Evolutionary conservation across 306 rosid genomes (phyloP).

Genomic region (Trifolium subterraneum): DNA sequence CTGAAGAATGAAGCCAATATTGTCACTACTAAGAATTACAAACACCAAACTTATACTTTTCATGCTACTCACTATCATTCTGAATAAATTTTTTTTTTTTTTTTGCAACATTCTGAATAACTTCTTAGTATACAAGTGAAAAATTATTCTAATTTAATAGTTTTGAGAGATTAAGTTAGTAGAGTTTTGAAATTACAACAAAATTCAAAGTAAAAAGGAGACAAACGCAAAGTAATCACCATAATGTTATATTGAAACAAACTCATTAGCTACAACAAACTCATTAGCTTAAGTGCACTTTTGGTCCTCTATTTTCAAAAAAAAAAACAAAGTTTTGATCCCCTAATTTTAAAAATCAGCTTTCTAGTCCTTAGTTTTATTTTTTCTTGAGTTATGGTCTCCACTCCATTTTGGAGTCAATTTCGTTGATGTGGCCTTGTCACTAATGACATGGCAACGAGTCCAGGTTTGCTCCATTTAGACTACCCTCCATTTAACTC

Average conservation of each 20-base stretch:
- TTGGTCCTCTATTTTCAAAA: too few species aligned
- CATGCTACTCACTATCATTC: slow-evolving; percentile 1
- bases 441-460: too few species aligned
- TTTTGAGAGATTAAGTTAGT: not conserved
- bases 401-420: too few species aligned
- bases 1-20: slow-evolving; percentile 58
- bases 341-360: too few species aligned
- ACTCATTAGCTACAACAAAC: not conserved
- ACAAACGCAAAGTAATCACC: not conserved
- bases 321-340: too few species aligned
- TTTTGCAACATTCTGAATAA: slow-evolving; percentile 8
- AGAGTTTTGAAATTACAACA: not conserved
- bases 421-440: too few species aligned
- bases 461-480: too few species aligned
- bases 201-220: slow-evolving; percentile 21
- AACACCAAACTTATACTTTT: slow-evolving; percentile 13
- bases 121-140: slow-evolving; percentile 20
- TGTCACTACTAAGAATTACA: slow-evolving; percentile 13
- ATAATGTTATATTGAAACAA: slow-evolving; percentile 26
- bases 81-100: too few species aligned
- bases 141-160: slow-evolving; percentile 28
- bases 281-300: too few species aligned
- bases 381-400: too few species aligned
- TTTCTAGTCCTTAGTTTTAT: too few species aligned
- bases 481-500: too few species aligned